Evolutionary conservation across 441 rosid species (phyloP).

Genomic region (Raphanus hybrid): DNA sequence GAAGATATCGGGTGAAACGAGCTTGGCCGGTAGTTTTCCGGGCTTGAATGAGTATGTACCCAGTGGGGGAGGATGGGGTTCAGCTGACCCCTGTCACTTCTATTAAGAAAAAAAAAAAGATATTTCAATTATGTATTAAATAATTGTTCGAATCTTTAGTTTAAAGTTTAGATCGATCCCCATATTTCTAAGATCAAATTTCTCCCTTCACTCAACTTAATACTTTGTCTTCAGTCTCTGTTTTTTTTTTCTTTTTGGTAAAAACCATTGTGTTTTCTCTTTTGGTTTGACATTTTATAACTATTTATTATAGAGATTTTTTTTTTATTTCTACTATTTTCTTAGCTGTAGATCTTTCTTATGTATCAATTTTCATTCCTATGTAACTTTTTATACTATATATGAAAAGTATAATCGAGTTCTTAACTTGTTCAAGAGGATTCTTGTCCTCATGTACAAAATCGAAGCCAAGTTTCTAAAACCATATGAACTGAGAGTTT

Average conservation of each 20-base stretch:
- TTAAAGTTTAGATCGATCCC: neutral
- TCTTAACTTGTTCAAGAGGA: too few species aligned
- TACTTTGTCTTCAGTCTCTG: neutral
- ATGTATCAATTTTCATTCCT: too few species aligned
- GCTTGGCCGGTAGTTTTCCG: constrained; percentile 67
- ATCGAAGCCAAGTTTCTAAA: too few species aligned
- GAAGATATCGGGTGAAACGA: constrained; percentile 83
- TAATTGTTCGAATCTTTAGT: neutral
- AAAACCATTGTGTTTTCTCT: neutral
- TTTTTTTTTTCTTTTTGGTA: neutral
- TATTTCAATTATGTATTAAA: neutral
- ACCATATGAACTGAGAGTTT: too few species aligned
- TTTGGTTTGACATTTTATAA: neutral
- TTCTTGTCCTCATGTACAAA: too few species aligned
- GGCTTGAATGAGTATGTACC: neutral
- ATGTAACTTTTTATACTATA: too few species aligned
- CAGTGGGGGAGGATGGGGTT: neutral
- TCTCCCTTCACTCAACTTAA: neutral
- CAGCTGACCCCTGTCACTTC: neutral
- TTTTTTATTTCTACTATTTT: neutral
- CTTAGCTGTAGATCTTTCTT: neutral
- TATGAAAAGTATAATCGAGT: too few species aligned
- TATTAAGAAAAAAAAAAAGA: neutral
- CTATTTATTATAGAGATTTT: neutral
- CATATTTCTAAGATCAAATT: neutral